Evolutionary conservation across 768 basidiomycete genomes (phyloP).

Genomic region (Trametes coccinea): DNA sequence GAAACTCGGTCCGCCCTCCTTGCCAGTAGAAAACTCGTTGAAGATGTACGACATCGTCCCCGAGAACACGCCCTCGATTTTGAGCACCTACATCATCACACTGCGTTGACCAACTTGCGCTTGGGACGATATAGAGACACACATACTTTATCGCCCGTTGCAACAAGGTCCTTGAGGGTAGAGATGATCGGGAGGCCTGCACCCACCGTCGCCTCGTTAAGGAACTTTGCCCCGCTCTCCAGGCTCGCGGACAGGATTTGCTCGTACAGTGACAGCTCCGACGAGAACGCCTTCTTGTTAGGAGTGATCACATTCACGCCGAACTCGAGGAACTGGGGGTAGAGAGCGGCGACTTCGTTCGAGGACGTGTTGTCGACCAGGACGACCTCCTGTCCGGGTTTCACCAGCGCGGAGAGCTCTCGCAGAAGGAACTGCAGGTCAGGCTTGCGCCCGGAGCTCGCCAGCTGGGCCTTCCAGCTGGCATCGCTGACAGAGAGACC

Average conservation of each 20-base stretch:
- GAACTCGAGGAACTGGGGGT: slow-evolving; percentile 74
- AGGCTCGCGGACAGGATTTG: slow-evolving; percentile 61
- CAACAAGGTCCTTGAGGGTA: slow-evolving; percentile 88
- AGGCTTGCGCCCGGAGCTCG: slow-evolving; percentile 44
- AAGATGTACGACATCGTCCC: slow-evolving; percentile 99
- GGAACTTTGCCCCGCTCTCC: slow-evolving; percentile 62
- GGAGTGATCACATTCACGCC: slow-evolving; percentile 92
- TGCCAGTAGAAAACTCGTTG: slow-evolving; percentile 85
- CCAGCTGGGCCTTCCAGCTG: slow-evolving; percentile 49
- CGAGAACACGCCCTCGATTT: slow-evolving; percentile 97
- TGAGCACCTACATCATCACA: slow-evolving; percentile 33
- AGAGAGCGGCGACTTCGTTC: slow-evolving; percentile 74
- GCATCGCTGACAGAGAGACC: slow-evolving; percentile 44
- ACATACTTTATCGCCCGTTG: slow-evolving; percentile 86
- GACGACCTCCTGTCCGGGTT: slow-evolving; percentile 55
- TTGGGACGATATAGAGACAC: neutral
- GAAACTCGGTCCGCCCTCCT: slow-evolving; percentile 70
- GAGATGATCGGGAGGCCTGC: slow-evolving; percentile 92
- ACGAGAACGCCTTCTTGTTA: slow-evolving; percentile 96
- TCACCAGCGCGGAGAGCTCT: slow-evolving; percentile 47
- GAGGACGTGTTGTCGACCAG: slow-evolving; percentile 93
- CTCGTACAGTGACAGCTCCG: slow-evolving; percentile 64
- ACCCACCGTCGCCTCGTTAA: slow-evolving; percentile 92
- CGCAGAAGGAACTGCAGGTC: slow-evolving; percentile 43
- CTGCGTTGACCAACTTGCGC: neutral